These are phyloP conservation scores for Caryopteris hybrid DNA, from an alignment of 305 asterid species.

Conservation along the genomic window DNA sequence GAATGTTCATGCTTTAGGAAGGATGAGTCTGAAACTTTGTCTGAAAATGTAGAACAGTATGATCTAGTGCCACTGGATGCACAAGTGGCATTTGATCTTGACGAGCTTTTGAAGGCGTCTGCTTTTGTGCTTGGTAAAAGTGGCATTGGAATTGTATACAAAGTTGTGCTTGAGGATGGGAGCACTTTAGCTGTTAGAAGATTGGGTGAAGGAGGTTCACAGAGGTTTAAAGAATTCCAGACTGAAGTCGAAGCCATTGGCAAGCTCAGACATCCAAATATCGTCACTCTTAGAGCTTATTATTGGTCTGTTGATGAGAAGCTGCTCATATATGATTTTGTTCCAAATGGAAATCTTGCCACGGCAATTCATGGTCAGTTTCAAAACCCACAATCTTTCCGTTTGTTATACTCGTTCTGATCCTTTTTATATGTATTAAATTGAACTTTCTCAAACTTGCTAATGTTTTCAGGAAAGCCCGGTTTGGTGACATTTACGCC, in stretches of 20 bases:
- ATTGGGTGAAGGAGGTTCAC: conserved; percentile 92
- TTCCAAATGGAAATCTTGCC: conserved; percentile 73
- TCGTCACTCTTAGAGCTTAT: conserved; percentile 70
- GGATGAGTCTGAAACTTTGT: conserved; percentile 82
- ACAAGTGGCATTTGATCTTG: conserved; percentile 74
- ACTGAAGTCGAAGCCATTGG: conserved; percentile 90
- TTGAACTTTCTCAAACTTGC: not conserved
- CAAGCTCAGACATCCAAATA: conserved; percentile 69
- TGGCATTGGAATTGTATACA: conserved; percentile 81
- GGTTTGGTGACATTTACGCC: conserved; percentile 66
- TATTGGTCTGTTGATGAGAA: conserved; percentile 93
- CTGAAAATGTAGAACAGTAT: conserved; percentile 70
- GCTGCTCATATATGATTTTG: conserved; percentile 69
- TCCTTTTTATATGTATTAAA: not conserved
- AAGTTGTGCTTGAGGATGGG: conserved; percentile 87
- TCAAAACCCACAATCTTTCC: not conserved
- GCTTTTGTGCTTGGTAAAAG: conserved; percentile 93
- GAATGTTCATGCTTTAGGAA: conserved; percentile 80
- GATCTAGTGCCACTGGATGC: conserved; percentile 70
- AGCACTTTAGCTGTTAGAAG: conserved; percentile 74
- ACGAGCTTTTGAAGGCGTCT: conserved; percentile 88
- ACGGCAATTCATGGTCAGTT: conserved; percentile 70
- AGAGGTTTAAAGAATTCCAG: conserved; percentile 81
- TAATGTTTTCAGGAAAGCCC: conserved; percentile 52
- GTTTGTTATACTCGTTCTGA: not conserved